Conservation (phyloP, 1,139 yeast species). For the Zygoascus sp. region DNA sequence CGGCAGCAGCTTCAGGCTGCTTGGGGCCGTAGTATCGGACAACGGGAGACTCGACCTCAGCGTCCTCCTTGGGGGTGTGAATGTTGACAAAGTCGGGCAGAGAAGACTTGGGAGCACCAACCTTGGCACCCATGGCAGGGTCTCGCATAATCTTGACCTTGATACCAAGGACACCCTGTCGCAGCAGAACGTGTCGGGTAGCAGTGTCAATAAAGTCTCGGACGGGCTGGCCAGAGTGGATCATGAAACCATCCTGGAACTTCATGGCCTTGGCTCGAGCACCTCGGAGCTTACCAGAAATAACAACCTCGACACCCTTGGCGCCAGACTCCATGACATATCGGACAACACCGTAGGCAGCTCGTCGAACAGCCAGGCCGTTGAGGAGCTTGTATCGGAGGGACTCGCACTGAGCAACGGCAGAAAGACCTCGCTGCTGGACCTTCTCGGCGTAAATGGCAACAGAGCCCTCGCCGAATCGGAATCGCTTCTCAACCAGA, state of each 20-base stretch:
- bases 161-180: constrained; percentile 99
- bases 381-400: constrained; percentile 95
- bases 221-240: constrained; percentile 99
- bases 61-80: constrained; percentile 97
- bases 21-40: constrained; percentile 44
- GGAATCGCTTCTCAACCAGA: constrained; percentile 98
- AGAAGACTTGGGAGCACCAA: constrained; percentile 76
- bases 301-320: constrained; percentile 99
- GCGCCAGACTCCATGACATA: constrained; percentile 99
- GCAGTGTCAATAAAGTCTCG: constrained; percentile 97
- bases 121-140: constrained; percentile 79
- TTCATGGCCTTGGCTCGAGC: constrained; percentile 99
- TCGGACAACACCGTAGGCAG: constrained; percentile 99
- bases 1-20: constrained; percentile 23
- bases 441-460: constrained; percentile 98
- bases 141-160: constrained; percentile 99
- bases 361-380: constrained; percentile 99
- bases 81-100: constrained; percentile 97
- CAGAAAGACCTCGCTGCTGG: constrained; percentile 98
- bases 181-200: constrained; percentile 98
- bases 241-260: constrained; percentile 99
- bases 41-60: constrained; percentile 77
- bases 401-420: constrained; percentile 99
- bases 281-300: constrained; percentile 99
- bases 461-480: constrained; percentile 89